These are phyloP conservation scores for Stentor roeselii DNA, from an alignment of 73 alveolate species.

Conservation along the genomic window DNA sequence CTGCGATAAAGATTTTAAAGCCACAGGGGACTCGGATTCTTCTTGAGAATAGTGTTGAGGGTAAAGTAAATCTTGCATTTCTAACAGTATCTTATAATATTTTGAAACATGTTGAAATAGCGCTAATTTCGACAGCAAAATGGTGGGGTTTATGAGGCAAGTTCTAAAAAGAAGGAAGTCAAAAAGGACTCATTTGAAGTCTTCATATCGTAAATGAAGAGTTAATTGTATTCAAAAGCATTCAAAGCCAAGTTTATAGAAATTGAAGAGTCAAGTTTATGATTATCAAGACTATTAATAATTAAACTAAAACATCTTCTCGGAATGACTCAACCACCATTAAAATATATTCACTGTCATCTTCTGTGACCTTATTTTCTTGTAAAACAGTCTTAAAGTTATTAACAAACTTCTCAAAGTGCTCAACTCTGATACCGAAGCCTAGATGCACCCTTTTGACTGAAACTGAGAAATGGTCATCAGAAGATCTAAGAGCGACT, in stretches of 20 bases:
- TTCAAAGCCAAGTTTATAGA: no score
- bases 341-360: not conserved
- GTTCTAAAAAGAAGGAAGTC: no score
- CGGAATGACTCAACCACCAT: not conserved
- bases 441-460: not conserved
- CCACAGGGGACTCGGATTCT: not conserved
- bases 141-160: no score
- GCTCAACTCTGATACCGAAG: not conserved
- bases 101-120: no score
- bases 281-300: not conserved
- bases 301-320: not conserved
- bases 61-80: not conserved
- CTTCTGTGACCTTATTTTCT: not conserved
- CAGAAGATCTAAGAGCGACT: not conserved
- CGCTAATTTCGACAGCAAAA: no score
- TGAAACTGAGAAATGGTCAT: not conserved
- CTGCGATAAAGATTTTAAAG: not conserved
- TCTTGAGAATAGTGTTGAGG: not conserved
- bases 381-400: not conserved
- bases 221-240: no score
- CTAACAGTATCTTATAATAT: not conserved
- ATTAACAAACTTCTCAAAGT: not conserved
- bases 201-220: no score
- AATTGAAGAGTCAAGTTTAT: no score
- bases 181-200: no score